A percentile compares a stretch with the other conserved stretches of the same genome.
phyloP scores from a whole-genome alignment of 2,329 filamentous ascomycete species.

The Xylariaceae sp. region DNA sequence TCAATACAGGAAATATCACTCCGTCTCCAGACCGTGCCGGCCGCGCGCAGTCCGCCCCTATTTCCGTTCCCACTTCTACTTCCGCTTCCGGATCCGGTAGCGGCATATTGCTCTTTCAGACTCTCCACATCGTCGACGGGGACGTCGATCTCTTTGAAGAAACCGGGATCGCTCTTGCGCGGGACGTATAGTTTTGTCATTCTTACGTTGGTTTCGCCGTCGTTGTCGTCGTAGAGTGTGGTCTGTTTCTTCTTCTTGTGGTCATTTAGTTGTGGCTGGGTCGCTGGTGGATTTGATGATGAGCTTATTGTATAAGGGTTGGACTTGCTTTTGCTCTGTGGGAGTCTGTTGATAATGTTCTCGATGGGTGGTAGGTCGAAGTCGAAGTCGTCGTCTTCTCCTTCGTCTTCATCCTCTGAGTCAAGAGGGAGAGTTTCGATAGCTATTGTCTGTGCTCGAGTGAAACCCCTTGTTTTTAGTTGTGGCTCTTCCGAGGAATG shows the following conservation, averaged over 20 bases:
- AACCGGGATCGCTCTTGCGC: constrained; percentile 35
- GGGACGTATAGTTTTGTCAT: constrained; percentile 39
- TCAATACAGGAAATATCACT: constrained; percentile 31
- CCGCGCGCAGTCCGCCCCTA: too few relatives aligned
- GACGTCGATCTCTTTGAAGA: constrained; percentile 35
- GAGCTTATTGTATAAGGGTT: neutral
- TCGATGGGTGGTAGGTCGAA: constrained; percentile 26
- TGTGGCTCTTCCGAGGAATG: constrained; percentile 1
- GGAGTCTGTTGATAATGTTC: constrained; percentile 12
- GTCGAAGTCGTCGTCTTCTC: too few relatives aligned
- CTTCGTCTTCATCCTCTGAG: constrained; percentile 16
- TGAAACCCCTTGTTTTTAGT: constrained; percentile 9
- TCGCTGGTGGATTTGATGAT: neutral
- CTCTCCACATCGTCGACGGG: constrained; percentile 26
- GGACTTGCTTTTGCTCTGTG: neutral
- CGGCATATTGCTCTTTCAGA: constrained; percentile 7
- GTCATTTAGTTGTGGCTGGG: neutral
- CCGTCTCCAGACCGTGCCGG: constrained; percentile 27
- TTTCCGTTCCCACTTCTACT: constrained; percentile 6
- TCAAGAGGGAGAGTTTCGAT: constrained; percentile 14
- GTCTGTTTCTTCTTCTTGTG: constrained; percentile 11
- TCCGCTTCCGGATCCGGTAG: neutral
- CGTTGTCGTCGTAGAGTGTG: constrained; percentile 16
- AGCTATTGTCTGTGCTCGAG: constrained; percentile 22
- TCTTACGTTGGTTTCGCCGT: constrained; percentile 12